phyloP scores from a whole-genome alignment of 2,329 filamentous ascomycete genomes.

The Alternaria postmessia region DNA sequence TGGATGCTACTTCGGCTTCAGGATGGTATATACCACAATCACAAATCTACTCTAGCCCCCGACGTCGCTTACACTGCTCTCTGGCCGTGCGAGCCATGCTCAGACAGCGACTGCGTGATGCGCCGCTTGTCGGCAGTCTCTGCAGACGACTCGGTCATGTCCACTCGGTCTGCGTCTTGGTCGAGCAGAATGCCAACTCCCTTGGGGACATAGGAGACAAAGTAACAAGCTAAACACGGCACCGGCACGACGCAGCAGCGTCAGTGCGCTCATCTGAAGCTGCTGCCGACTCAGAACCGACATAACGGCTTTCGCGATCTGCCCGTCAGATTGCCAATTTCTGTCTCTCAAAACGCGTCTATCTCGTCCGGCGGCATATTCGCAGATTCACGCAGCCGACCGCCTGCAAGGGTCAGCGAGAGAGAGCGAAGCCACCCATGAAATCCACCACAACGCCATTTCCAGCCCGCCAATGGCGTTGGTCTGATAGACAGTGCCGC shows the following conservation, averaged over 20 bases:
- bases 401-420: slow-evolving; percentile 5
- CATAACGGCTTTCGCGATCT: background rate
- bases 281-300: background rate
- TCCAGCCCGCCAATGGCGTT: slow-evolving; percentile 3
- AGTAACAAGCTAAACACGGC: slow-evolving; percentile 2
- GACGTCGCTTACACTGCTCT: background rate
- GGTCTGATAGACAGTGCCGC: background rate
- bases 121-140: slow-evolving; percentile 3
- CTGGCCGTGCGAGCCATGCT: slow-evolving; percentile 10
- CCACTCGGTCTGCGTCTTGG: background rate
- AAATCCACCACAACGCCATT: background rate
- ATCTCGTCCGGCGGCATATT: background rate
- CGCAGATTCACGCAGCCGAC: slow-evolving; percentile 3
- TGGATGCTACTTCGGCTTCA: background rate
- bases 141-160: slow-evolving; percentile 5
- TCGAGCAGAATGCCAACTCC: slow-evolving; percentile 10
- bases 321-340: background rate
- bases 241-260: slow-evolving; percentile 1
- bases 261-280: slow-evolving; percentile 4
- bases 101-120: slow-evolving; percentile 5
- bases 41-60: background rate
- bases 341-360: background rate
- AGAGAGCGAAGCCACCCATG: slow-evolving; percentile 5
- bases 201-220: background rate
- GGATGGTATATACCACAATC: background rate